Evolutionary conservation across 2,329 filamentous ascomycete genomes (phyloP).

Genomic region (Neocucurbitaria cava): DNA sequence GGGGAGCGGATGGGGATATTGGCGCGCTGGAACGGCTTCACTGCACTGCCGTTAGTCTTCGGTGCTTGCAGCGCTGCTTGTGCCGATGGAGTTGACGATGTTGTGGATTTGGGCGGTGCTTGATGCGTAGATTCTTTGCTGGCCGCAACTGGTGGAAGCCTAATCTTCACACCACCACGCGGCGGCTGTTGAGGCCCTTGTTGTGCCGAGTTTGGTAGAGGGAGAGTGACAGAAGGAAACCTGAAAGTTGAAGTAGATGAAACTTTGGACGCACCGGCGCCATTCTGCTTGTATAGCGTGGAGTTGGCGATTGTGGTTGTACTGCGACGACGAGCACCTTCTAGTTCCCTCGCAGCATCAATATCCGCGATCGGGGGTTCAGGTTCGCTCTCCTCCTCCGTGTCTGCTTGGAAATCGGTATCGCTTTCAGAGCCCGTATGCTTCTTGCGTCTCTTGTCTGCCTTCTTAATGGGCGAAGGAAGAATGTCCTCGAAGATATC

Average conservation of each 20-base stretch:
- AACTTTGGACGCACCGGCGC: constrained; percentile 22
- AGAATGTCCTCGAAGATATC: constrained; percentile 25
- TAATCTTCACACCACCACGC: background rate
- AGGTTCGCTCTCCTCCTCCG: constrained; percentile 34
- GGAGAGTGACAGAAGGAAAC: constrained; percentile 5
- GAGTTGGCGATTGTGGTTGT: constrained; percentile 12
- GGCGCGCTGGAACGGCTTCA: constrained; percentile 44
- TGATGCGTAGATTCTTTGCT: background rate
- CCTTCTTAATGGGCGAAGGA: constrained; percentile 41
- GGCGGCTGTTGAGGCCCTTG: background rate
- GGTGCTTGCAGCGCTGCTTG: background rate
- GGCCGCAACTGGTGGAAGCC: background rate
- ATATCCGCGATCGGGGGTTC: constrained; percentile 12
- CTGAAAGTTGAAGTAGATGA: constrained; percentile 7
- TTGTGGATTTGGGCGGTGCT: background rate
- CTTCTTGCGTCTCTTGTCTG: constrained; percentile 32
- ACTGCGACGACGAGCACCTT: constrained; percentile 5
- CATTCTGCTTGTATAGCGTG: constrained; percentile 27
- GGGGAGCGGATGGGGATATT: constrained; percentile 36
- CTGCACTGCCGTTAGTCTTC: constrained; percentile 27
- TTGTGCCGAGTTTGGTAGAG: background rate
- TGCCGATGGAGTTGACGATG: background rate
- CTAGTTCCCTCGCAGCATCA: constrained; percentile 14
- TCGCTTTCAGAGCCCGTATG: constrained; percentile 53
- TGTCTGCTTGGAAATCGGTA: constrained; percentile 57